Base-by-base conservation (phyloP, 176 grass and related monocot species). In the Phyllostachys edulis region DNA sequence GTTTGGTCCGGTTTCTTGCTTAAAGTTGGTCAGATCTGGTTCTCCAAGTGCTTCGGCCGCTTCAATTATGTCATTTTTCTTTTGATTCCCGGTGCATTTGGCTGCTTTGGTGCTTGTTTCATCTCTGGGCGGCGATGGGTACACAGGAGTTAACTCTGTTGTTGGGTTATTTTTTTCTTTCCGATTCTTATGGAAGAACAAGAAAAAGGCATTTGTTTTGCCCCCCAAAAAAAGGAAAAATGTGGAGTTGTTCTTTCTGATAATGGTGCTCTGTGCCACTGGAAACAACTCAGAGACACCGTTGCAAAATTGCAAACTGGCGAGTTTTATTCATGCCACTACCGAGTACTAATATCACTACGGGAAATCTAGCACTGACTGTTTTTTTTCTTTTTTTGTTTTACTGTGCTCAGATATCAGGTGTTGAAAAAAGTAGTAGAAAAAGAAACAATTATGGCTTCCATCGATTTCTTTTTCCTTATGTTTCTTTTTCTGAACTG, bases 1-100 rank as follows among this genome's bases (percentile, higher is more conserved):
- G 45, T 68, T 23, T 56, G 59, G 9, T 64, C 29, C 51, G 10
- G 41, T 52, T 54, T 40, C 7, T 52, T 0, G 77, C 17, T 66
- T 67, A 24, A 3, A 46, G 24, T 23, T 26, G 1, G 8, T 26
- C 81, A 84, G 87, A 89, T 89, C 87, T 79, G 67, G 57, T 20
- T 64, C 50, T 32, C 38, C 14, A 10, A 11, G 11, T 59, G 41
- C 34, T 61, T 32, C 61, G 9, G n/a, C 73, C 9, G 0, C 20
- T 64, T 42, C 66, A 45, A 62, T 74, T 60, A 10, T 34, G 60
- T 16, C 54, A n/a, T 13, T 7, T 32, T 54, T 26, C 45, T 14
- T 26, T 14, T 64, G 18, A 3, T 64, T 20, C 9, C 66, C 49
- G 14, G 38, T 20, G 67, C 76, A 6, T 69, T 62, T 67, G 4